Evolutionary conservation across 2,329 filamentous ascomycete genomes (phyloP).

Genomic region (Cladosporium phlei): DNA sequence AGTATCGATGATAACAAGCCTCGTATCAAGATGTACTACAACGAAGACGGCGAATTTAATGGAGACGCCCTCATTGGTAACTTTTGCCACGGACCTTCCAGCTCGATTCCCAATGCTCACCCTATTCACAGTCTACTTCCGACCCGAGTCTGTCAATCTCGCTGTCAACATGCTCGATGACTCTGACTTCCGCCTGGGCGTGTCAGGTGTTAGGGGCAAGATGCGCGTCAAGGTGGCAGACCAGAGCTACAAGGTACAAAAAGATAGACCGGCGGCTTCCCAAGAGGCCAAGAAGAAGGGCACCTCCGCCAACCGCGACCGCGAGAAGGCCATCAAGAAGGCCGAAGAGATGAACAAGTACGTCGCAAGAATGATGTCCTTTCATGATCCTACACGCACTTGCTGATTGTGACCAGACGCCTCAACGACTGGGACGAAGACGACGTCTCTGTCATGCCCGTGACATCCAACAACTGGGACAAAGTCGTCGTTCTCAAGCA

Average conservation of each 20-base stretch:
- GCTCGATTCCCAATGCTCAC: neutral
- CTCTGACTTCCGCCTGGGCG: constrained; percentile 68
- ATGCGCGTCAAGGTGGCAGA: constrained; percentile 85
- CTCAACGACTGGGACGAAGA: constrained; percentile 94
- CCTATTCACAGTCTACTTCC: constrained; percentile 67
- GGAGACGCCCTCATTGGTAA: constrained; percentile 73
- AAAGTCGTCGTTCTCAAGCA: constrained; percentile 83
- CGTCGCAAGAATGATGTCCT: constrained; percentile 19
- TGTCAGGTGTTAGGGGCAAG: constrained; percentile 50
- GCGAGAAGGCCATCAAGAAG: constrained; percentile 78
- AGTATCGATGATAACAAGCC: constrained; percentile 84
- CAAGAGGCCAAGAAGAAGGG: constrained; percentile 42
- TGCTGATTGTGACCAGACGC: constrained; percentile 52
- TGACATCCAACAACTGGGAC: constrained; percentile 58
- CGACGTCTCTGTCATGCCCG: constrained; percentile 58
- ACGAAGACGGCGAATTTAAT: constrained; percentile 79
- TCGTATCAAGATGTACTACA: constrained; percentile 87
- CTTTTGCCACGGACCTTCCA: constrained; percentile 7
- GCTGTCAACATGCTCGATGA: constrained; percentile 78
- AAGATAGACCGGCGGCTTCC: constrained; percentile 50
- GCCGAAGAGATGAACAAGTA: constrained; percentile 77
- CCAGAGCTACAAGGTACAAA: constrained; percentile 82
- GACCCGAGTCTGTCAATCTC: constrained; percentile 84
- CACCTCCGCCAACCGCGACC: constrained; percentile 49
- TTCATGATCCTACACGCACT: neutral